These are phyloP conservation scores for Astrothelium macrocarpum DNA, from an alignment of 495 filamentous ascomycete genomes.

Conservation along the genomic window DNA sequence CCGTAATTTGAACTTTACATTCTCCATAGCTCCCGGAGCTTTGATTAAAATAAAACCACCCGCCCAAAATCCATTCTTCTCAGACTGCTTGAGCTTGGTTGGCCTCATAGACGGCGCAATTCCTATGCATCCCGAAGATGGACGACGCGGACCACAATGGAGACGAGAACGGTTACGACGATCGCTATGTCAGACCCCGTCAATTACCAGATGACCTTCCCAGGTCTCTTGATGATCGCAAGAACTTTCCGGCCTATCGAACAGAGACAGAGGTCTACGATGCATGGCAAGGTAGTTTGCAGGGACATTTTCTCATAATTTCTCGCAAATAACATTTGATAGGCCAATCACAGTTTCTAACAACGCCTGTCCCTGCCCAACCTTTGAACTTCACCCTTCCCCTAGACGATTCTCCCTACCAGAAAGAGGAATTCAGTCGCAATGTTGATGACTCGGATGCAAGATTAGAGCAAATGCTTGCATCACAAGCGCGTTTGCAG, in stretches of 20 bases:
- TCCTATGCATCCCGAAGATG: background rate
- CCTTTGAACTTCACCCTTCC: conserved; percentile 77
- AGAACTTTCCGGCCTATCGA: conserved; percentile 47
- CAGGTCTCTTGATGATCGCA: conserved; percentile 80
- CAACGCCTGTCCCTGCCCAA: conserved; percentile 70
- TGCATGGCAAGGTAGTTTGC: conserved; percentile 80
- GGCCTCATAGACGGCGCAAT: background rate
- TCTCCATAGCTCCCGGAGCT: background rate
- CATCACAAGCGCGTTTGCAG: conserved; percentile 73
- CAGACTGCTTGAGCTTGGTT: background rate
- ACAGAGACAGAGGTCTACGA: conserved; percentile 94
- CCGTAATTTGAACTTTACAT: background rate
- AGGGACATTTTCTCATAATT: background rate
- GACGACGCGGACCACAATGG: conserved; percentile 9
- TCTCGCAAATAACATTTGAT: conserved; percentile 5
- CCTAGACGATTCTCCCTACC: conserved; percentile 62
- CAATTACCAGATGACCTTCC: conserved; percentile 78
- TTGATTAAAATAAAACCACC: background rate
- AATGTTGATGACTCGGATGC: conserved; percentile 73
- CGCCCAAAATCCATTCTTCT: background rate
- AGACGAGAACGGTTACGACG: conserved; percentile 8
- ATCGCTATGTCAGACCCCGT: conserved; percentile 5
- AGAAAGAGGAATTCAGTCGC: conserved; percentile 48
- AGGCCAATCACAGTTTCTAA: conserved; percentile 94
- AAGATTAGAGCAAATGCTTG: conserved; percentile 89